Base-by-base conservation (phyloP, 2,329 filamentous ascomycete species). In the Cladobotryum mycophilum region DNA sequence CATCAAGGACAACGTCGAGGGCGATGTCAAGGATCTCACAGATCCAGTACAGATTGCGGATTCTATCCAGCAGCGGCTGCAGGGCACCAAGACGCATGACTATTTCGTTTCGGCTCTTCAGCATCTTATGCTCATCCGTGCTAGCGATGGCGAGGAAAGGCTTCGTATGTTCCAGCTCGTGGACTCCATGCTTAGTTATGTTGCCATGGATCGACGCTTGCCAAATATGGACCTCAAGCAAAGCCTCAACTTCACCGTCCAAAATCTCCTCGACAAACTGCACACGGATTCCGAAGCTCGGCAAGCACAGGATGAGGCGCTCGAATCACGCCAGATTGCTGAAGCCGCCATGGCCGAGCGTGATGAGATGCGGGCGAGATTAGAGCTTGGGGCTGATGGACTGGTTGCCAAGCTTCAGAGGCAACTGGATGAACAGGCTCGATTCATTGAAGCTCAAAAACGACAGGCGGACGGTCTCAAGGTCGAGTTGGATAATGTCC, bases 221-320 rank as follows among this genome's bases (percentile, higher is more conserved):
- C 93, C 93, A 37, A 92, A 99, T 69, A 92, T 97, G 84, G 93
- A 99, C 67, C 80, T 99, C 53, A 96, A 96, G 74, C 92, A 97
- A 68, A 95, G 90, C 64, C 80, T 99, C 57, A 96, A 95, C 67
- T 97, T 97, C 63, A 96, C 92, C 0, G 93, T 99, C 9, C 93
- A 97, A 71, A 95, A 83, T 67, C 76, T 99, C 59, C 76, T 99
- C 55, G 93, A 97, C 72, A 95, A 95, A 71, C 77, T 99, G 47
- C 93, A 97, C 65, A 97, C 93, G 2, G 93, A 99, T 70, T 91
- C 89, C 0, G 93, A 99, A 70, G 92, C 93, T 45, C 81, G 92
- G 17, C 89, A 92, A 70, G 90, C 90, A 20, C 84, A 89, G 53
- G 93, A 97, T 74, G 92, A 97, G 69, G 87, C 91, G 9, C 74